Conservation (phyloP, 2,329 filamentous ascomycete genomes). For the Paecilomyces variotii region DNA sequence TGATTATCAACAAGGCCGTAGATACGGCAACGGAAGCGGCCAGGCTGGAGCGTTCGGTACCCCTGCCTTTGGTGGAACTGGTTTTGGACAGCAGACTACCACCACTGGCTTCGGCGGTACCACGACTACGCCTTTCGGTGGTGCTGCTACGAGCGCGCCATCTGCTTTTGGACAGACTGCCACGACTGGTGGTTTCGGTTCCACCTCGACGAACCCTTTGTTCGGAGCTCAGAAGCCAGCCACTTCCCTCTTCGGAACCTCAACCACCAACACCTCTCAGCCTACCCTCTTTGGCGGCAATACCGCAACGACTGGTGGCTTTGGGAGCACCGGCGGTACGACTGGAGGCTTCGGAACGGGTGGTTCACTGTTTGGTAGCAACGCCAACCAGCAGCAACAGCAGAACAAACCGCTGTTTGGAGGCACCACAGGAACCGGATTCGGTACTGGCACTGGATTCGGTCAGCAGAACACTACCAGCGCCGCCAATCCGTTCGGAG, state of each 20-base stretch:
- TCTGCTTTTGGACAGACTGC: slow-evolving; percentile 38
- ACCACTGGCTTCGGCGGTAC: slow-evolving; percentile 36
- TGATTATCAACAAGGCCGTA: slow-evolving; percentile 82
- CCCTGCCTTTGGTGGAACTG: slow-evolving; percentile 46
- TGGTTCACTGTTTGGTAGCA: slow-evolving; percentile 37
- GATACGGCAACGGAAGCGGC: slow-evolving; percentile 73
- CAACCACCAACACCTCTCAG: slow-evolving; percentile 22
- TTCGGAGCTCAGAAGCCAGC: slow-evolving; percentile 39
- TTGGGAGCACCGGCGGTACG: slow-evolving; percentile 20
- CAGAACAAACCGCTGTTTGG: slow-evolving; percentile 31
- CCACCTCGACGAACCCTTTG: slow-evolving; percentile 27
- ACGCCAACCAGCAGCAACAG: slow-evolving; percentile 24
- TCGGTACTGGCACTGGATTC: slow-evolving; percentile 31
- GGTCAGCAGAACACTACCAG: slow-evolving; percentile 30
- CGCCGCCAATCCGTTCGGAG: slow-evolving; percentile 33
- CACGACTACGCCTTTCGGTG: slow-evolving; percentile 34
- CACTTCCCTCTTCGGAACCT: slow-evolving; percentile 28
- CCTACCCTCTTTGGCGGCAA: slow-evolving; percentile 34
- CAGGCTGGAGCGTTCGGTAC: slow-evolving; percentile 76
- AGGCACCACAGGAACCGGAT: slow-evolving; percentile 17
- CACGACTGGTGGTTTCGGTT: slow-evolving; percentile 32
- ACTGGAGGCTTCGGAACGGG: slow-evolving; percentile 23
- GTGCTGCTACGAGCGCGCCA: slow-evolving; percentile 26
- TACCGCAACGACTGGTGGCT: slow-evolving; percentile 25
- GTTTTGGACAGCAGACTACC: slow-evolving; percentile 37